A percentile compares a stretch with the other conserved stretches of the same genome.
Conservation (phyloP, 129 eudicot species). For the Heracleum sosnowskyi region DNA sequence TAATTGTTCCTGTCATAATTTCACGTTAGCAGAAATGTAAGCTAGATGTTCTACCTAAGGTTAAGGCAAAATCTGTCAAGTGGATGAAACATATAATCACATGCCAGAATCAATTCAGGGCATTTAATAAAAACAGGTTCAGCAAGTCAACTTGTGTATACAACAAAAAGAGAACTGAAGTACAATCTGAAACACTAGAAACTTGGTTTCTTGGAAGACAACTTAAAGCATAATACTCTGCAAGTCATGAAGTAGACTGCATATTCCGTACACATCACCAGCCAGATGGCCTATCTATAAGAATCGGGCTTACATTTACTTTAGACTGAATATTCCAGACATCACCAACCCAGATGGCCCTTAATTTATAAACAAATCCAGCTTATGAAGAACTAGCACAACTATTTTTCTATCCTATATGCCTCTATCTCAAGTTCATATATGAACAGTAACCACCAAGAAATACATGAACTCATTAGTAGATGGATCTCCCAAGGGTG, state of each 20-base stretch:
- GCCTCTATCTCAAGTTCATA: neutral
- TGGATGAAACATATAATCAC: neutral
- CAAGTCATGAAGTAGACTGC: neutral
- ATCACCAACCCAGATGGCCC: neutral
- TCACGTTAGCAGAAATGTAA: constrained; percentile 11
- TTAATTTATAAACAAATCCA: neutral
- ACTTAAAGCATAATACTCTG: neutral
- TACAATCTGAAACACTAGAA: neutral
- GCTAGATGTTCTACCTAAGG: neutral
- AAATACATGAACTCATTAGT: neutral
- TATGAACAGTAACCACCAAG: neutral
- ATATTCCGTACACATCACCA: neutral
- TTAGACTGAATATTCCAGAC: neutral
- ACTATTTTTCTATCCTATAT: no score
- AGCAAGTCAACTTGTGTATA: neutral
- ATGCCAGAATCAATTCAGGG: neutral
- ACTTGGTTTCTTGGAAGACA: neutral
- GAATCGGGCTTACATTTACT: neutral
- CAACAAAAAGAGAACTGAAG: neutral
- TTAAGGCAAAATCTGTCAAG: neutral
- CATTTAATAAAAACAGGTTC: neutral
- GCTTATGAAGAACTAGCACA: neutral
- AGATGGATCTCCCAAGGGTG: neutral
- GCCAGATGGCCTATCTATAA: neutral
- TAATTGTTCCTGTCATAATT: constrained; percentile 52